Evolutionary conservation across 2,329 filamentous ascomycete genomes (phyloP), one percentile per base, ranked within the genome.

Genomic region (Epichloe gansuensis): DNA sequence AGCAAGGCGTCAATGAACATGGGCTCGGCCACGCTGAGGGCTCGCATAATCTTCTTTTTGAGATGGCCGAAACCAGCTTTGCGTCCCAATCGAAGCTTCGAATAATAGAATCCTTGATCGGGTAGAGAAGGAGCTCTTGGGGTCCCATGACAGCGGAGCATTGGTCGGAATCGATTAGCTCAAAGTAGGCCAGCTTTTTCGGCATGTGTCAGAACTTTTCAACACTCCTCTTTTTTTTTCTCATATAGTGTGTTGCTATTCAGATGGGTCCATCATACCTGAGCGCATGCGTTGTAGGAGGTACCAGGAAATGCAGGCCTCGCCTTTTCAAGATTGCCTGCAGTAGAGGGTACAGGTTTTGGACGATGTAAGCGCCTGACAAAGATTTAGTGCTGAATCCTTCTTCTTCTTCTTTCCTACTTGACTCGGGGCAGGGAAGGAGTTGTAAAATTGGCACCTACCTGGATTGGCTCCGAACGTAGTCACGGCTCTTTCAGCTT

Each of bases 221-320:
- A n/a, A 39, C 11, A 9, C 15, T 41, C 15, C 12, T 12, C 39
- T 38, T 3, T 25, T 13, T 47, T 4, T 7, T 35, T 35, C 11
- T 46, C 13, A 9, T 43, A 11, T 25, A 3, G 17, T 21, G 9
- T 43, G 25, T 9, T 4, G 8, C n/a, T 41, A 47, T 34, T 47
- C 4, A 4, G n/a, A 12, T 47, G 31, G 15, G 13, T 8, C 7
- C 23, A 44, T 28, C 74, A 64, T 69, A 91, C 88, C 81, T 95
- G 89, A 54, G 88, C 88, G 61, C 86, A 85, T 39, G 91, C 89
- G 67, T 86, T 90, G 72, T 89, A 95, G 1, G 91, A 12, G 91
- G 85, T 45, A 94, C 86, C 47, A 88, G 74, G 63, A 90, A 95
- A 55, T 88, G 79, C 53, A 95, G 72, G 2, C 77, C 76, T 56